Evolutionary conservation across 2,329 filamentous ascomycete species (phyloP), one percentile per base, ranked within the genome.

Genomic region (Neonectria faginata): DNA sequence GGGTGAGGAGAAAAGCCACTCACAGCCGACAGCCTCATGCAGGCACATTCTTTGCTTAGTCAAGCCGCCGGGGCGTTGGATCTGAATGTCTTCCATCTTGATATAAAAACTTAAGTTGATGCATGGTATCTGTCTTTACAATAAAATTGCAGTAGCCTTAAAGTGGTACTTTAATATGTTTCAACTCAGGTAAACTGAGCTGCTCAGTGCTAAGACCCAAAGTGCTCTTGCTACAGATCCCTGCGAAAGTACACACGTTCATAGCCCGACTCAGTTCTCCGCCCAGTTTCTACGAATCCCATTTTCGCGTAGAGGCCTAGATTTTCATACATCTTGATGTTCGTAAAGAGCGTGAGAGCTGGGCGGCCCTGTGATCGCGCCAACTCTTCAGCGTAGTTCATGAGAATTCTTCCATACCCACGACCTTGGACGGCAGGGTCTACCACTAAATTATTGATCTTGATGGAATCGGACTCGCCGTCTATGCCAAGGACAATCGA

Each of bases 201-300:
- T n/a, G n/a, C n/a, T n/a, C n/a, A n/a, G n/a, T n/a, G n/a, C n/a
- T n/a, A n/a, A n/a, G n/a, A n/a, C n/a, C n/a, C n/a, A 25, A 25
- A 25, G 14, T n/a, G 14, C 14, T n/a, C 36, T 8, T 8, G 5
- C 12, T 60, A 72, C n/a, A 78, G 22, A 0, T 66, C 60, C 42
- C 75, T 79, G 0, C 75, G 71, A 58, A 76, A 81, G 55, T 76
- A 80, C 0, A 80, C 78, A 2, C 78, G 67, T 5, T 79, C 70
- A 47, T 75, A 79, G 0, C 78, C 78, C 12, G 74, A 70, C 14
- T 79, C 78, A 0, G 45, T 70, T 39, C 57, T 71, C 11, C 77
- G 66, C 9, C 55, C 78, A 2, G 64, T 74, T 62, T 80, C 76
- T 0, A 57, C n/a, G 20, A 79, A 80, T 0, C 79, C 79, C 72